phyloP scores from a whole-genome alignment of 2,329 filamentous ascomycete genomes.

The Xylaria polymorpha region DNA sequence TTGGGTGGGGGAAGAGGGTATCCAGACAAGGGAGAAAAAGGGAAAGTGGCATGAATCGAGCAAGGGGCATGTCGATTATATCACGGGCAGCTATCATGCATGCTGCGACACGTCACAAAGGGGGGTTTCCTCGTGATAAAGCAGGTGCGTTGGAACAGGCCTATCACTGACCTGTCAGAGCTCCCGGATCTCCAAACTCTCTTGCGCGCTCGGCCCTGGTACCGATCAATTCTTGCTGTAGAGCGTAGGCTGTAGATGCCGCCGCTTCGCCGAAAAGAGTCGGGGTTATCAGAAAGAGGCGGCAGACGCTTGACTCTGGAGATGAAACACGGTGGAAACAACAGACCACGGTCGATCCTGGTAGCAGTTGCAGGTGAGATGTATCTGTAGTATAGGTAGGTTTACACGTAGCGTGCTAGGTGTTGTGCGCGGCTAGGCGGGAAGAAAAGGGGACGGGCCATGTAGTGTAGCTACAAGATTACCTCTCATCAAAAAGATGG shows the following conservation, averaged over 20 bases:
- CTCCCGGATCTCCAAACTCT: constrained; percentile 37
- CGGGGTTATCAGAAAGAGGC: constrained; percentile 9
- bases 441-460: constrained; percentile 11
- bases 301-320: constrained; percentile 10
- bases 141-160: constrained; percentile 41
- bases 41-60: constrained; percentile 39
- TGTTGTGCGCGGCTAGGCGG: not conserved
- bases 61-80: constrained; percentile 30
- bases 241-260: constrained; percentile 24
- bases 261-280: constrained; percentile 26
- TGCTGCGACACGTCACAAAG: constrained; percentile 49
- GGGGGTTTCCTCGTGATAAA: constrained; percentile 41
- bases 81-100: constrained; percentile 40
- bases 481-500: constrained; percentile 23
- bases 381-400: not conserved
- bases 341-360: constrained; percentile 1
- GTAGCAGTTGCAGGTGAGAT: constrained; percentile 7
- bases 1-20: constrained; percentile 27
- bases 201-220: constrained; percentile 24
- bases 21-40: constrained; percentile 2
- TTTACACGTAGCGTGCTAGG: not conserved
- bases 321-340: constrained; percentile 25
- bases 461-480: constrained; percentile 1
- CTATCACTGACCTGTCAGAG: constrained; percentile 46
- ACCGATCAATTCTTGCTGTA: constrained; percentile 34